phyloP scores from a whole-genome alignment of 1,284 basidiomycete genomes.

The Dichomitus squalens region DNA sequence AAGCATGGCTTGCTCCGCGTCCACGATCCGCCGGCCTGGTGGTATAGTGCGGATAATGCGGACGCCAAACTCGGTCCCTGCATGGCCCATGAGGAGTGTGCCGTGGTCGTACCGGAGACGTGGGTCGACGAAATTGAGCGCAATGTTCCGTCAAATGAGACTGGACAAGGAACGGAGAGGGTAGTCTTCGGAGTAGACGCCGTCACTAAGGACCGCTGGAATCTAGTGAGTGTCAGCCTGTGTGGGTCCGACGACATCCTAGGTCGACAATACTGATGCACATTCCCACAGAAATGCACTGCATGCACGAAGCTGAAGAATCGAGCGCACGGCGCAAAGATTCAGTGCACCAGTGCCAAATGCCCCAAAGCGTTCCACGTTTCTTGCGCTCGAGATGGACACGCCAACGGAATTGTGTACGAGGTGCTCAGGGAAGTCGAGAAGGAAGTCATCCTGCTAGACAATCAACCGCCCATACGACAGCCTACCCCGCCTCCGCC shows the following conservation, averaged over 20 bases:
- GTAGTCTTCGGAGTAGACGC: slow-evolving; percentile 81
- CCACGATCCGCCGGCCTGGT: slow-evolving; percentile 62
- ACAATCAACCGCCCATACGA: slow-evolving; percentile 29
- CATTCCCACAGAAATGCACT: slow-evolving; percentile 77
- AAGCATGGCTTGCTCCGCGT: slow-evolving; percentile 66
- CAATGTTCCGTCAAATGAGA: slow-evolving; percentile 15
- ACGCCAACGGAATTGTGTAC: slow-evolving; percentile 58
- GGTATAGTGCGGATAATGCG: slow-evolving; percentile 42
- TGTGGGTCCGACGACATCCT: too few relatives aligned
- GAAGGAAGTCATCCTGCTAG: slow-evolving; percentile 71
- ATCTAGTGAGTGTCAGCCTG: slow-evolving; percentile 61
- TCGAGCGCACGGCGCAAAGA: slow-evolving; percentile 84
- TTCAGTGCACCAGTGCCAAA: slow-evolving; percentile 93
- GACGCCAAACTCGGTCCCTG: slow-evolving; percentile 44
- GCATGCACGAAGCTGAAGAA: slow-evolving; percentile 71
- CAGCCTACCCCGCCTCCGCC: background rate
- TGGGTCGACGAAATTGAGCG: slow-evolving; percentile 74
- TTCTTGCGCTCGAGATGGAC: slow-evolving; percentile 77
- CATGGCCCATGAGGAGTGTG: slow-evolving; percentile 80
- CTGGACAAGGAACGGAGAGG: slow-evolving; percentile 46
- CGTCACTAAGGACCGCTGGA: slow-evolving; percentile 90
- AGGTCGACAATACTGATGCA: background rate
- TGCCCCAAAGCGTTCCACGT: slow-evolving; percentile 94
- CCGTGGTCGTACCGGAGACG: slow-evolving; percentile 80
- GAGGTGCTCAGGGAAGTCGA: slow-evolving; percentile 68